Evolutionary conservation across 768 basidiomycete genomes (phyloP).

Genomic region (Dictyophora rubrovolvata): DNA sequence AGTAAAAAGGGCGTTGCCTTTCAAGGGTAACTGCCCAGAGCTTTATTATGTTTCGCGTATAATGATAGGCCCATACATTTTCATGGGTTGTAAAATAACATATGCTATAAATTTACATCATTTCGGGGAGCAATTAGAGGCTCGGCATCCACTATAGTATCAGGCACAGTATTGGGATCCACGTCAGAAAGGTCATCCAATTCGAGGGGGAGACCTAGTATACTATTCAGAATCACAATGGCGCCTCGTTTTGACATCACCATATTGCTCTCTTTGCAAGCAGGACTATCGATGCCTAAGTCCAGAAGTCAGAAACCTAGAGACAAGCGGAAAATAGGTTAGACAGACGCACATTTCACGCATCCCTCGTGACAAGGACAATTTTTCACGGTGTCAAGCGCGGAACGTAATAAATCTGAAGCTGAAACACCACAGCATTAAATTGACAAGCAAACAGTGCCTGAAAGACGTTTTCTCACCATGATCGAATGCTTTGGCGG

Average conservation of each 20-base stretch:
- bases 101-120: not conserved
- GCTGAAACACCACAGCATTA: constrained; percentile 24
- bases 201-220: constrained; percentile 39
- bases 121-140: constrained; percentile 1
- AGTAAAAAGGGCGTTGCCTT: constrained; percentile 73
- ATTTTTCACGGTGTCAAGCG: constrained; percentile 41
- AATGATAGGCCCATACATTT: not conserved
- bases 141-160: constrained; percentile 11
- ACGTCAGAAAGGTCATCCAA: constrained; percentile 23
- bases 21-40: constrained; percentile 46
- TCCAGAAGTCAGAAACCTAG: not conserved
- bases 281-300: constrained; percentile 54
- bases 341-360: constrained; percentile 41
- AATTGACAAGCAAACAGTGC: not conserved
- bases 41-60: not conserved
- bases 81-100: too few relatives aligned
- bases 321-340: not conserved
- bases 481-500: constrained; percentile 76
- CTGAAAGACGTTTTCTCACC: constrained; percentile 28
- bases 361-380: constrained; percentile 71
- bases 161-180: constrained; percentile 5
- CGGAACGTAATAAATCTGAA: constrained; percentile 46
- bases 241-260: constrained; percentile 74
- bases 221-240: constrained; percentile 46
- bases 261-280: constrained; percentile 62